phyloP scores from a whole-genome alignment of 2,329 filamentous ascomycete species.

The Xylariomycetidae sp. region DNA sequence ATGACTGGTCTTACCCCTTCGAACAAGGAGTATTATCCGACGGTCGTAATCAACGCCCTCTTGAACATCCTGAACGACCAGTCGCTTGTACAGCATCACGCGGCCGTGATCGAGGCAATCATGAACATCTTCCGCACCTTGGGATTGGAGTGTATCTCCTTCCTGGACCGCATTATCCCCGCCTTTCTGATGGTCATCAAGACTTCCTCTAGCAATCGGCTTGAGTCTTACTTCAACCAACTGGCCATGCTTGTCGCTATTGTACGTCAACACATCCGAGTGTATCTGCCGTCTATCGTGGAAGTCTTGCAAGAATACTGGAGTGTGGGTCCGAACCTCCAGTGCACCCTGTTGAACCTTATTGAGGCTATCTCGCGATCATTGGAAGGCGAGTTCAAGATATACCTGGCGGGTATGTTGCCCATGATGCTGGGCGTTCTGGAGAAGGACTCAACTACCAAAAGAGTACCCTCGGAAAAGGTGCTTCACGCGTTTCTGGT shows the following conservation, averaged over 20 bases:
- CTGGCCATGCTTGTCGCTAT: slow-evolving; percentile 89
- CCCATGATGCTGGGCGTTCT: slow-evolving; percentile 92
- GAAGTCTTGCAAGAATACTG: slow-evolving; percentile 85
- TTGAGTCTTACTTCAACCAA: slow-evolving; percentile 97
- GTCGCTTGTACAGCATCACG: slow-evolving; percentile 85
- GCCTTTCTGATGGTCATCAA: slow-evolving; percentile 88
- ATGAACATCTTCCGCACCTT: slow-evolving; percentile 98
- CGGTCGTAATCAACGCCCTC: slow-evolving; percentile 92
- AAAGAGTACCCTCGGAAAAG: slow-evolving; percentile 77
- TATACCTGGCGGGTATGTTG: slow-evolving; percentile 82
- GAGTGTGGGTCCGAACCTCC: slow-evolving; percentile 72
- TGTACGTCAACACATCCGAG: slow-evolving; percentile 91
- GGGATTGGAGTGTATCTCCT: slow-evolving; percentile 91
- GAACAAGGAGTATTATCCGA: slow-evolving; percentile 97
- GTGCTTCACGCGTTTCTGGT: slow-evolving; percentile 94
- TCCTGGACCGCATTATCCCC: slow-evolving; percentile 88
- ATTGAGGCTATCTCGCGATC: slow-evolving; percentile 92
- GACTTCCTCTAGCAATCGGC: slow-evolving; percentile 66
- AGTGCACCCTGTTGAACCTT: slow-evolving; percentile 84
- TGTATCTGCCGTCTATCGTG: slow-evolving; percentile 82
- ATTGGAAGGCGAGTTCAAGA: slow-evolving; percentile 95
- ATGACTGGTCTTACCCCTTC: slow-evolving; percentile 96
- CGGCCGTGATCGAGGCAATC: slow-evolving; percentile 90
- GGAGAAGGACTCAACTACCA: slow-evolving; percentile 72
- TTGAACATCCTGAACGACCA: slow-evolving; percentile 87